Evolutionary conservation across 108 stramenopile species (phyloP), one percentile per base, ranked within the genome.

Genomic region (Pelagomonas calceolata): DNA sequence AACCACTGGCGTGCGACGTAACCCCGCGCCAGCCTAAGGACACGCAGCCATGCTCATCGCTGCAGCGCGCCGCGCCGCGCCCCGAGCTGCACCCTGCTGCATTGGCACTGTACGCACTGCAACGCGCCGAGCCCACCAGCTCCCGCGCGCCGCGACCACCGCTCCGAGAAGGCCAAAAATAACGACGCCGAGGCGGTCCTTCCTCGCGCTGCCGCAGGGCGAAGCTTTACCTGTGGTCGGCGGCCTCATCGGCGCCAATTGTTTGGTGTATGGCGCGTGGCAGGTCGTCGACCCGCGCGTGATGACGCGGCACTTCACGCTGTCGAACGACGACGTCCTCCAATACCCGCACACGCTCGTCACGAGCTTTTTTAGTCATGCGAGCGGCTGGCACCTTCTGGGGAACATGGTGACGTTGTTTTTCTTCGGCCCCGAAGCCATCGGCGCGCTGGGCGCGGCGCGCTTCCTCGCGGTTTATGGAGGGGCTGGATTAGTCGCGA

Each of bases 321-420:
- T 63, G 30, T 64, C 65, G 30, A 15, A 33, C 31, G 72, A 66
- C 32, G 65, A 63, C 32, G 45, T 72, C 36, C 26, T 72, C 39
- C n/a, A 18, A 43, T 15, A 31, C 1, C 66, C 64, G 17, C 72
- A 72, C 45, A 72, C 72, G 45, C 65, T 72, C 17, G 36, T 72
- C 30, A 72, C 72, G 39, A 30, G 30, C 36, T 18, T 31, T 17
- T 72, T 72, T 0, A 65, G 63, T 3, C 72, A 72, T 32, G 32
- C 36, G 39, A 37, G 39, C 45, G 36, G 63, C 9, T 66, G 72
- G 66, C 72, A 72, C 43, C 67, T 72, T 9, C 65, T 72, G 29
- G 72, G 36, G 30, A 72, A 72, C 67, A 72, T 72, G 72, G n/a
- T 72, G 33, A 63, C 60, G 16, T 35, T 72, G 36, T 72, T 64